phyloP scores from a whole-genome alignment of 179 eudicot genomes.

The Beta lomatogona region DNA sequence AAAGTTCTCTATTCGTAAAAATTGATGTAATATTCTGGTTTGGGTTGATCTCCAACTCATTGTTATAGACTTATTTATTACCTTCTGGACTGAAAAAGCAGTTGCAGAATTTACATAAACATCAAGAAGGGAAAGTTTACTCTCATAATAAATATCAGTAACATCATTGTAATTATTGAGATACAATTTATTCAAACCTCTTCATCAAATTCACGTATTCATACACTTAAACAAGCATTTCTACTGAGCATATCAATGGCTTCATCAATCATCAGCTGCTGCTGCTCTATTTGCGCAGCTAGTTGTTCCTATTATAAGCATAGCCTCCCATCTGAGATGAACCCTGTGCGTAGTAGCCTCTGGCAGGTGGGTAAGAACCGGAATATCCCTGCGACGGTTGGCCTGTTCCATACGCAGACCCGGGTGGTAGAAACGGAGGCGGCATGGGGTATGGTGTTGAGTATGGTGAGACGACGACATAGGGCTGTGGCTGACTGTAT shows the following conservation, averaged over 20 bases:
- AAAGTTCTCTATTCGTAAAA: too few relatives aligned
- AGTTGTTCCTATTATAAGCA: background rate
- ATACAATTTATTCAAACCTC: background rate
- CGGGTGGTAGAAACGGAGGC: background rate
- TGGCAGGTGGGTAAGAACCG: background rate
- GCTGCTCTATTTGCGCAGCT: background rate
- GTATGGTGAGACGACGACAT: slow-evolving; percentile 26
- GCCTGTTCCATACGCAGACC: background rate
- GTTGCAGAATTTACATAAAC: background rate
- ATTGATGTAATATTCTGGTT: background rate
- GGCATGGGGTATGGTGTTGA: background rate
- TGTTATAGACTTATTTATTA: background rate
- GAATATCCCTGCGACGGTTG: background rate
- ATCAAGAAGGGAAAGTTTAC: background rate
- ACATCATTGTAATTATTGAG: background rate
- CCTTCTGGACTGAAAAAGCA: background rate
- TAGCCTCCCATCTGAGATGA: slow-evolving; percentile 2
- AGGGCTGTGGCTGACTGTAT: slow-evolving; percentile 19
- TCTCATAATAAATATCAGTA: background rate
- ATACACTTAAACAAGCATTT: background rate
- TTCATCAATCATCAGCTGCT: background rate
- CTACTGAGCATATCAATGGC: background rate
- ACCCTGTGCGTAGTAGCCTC: background rate
- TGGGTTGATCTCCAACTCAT: background rate
- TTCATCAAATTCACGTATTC: background rate